These are phyloP conservation scores for Populus euphratica DNA, from an alignment of 345 rosid genomes.

Conservation along the genomic window DNA sequence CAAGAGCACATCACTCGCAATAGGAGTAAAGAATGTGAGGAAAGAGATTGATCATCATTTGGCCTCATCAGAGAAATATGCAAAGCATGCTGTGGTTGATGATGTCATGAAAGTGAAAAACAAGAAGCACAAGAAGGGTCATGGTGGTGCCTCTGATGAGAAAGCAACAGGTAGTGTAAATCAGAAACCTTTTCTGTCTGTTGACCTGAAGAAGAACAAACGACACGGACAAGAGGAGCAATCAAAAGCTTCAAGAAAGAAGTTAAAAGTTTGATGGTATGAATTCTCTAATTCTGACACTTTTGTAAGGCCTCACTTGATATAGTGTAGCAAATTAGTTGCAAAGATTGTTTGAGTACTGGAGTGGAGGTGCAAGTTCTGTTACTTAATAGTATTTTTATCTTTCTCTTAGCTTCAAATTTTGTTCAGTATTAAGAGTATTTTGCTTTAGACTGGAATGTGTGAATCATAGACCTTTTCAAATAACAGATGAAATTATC, in stretches of 20 bases:
- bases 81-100: constrained; percentile 23
- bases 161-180: constrained; percentile 30
- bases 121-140: constrained; percentile 21
- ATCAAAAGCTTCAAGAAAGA: constrained; percentile 29
- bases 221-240: constrained; percentile 29
- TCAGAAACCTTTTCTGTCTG: constrained; percentile 41
- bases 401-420: background rate
- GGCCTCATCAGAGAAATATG: constrained; percentile 13
- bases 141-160: constrained; percentile 20
- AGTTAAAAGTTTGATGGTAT: constrained; percentile 31
- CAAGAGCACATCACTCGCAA: constrained; percentile 36
- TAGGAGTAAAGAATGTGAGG: constrained; percentile 46
- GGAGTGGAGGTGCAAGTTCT: background rate
- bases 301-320: constrained; percentile 10
- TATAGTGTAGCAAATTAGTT: background rate
- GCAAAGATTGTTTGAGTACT: background rate
- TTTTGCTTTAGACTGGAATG: background rate
- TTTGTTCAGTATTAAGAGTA: background rate
- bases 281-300: background rate
- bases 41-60: constrained; percentile 46
- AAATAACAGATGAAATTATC: background rate
- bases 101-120: constrained; percentile 20
- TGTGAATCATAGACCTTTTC: background rate
- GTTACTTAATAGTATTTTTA: background rate
- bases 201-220: constrained; percentile 41